Evolutionary conservation across 2,329 filamentous ascomycete species (phyloP), one percentile per base, ranked within the genome.

Genomic region (Exophiala aquamarina): DNA sequence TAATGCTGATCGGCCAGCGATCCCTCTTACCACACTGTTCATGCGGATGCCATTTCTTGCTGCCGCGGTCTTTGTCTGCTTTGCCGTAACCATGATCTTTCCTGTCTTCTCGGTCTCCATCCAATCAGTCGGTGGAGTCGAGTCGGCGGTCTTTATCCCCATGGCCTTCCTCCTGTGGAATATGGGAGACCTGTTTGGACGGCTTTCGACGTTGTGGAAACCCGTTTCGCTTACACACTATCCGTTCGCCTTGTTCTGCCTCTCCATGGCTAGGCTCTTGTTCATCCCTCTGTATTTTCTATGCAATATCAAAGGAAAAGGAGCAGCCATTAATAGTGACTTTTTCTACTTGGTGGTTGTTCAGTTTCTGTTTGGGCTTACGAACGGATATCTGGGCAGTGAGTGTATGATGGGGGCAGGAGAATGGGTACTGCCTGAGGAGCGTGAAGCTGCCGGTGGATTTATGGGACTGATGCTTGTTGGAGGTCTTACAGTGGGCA

Each of bases 391-490:
- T 76, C 68, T 98, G 11, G 86, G 87, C 21, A 89, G 87, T 47
- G 86, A 80, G 58, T 89, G 87, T 66, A 97, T 98, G 91, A 95
- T 97, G 81, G 86, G 86, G 1, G 86, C 90, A 1, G 81, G 79
- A 0, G 82, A 87, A 57, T 92, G 84, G 80, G 91, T 97, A 1
- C 84, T 85, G 3, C 81, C 85, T 2, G 82, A 84, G 8, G 92
- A 98, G 72, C 77, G 87, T 26, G 90, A 95, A 70, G 91, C 89
- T 4, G 84, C 90, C 0, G 93, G 92, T 37, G 89, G 87, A 1
- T 97, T 97, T 66, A 97, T 98, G 93, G 86, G 87, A 3, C 67
- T 96, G 54, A 89, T 86, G 66, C 79, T 97, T n/a, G 88, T 96
- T 14, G 82, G 80, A 4, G 93, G 93, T 0, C 70, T 97, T 68